Evolutionary conservation across 345 rosid species (phyloP).

Genomic region (Zanthoxylum bungeanum): DNA sequence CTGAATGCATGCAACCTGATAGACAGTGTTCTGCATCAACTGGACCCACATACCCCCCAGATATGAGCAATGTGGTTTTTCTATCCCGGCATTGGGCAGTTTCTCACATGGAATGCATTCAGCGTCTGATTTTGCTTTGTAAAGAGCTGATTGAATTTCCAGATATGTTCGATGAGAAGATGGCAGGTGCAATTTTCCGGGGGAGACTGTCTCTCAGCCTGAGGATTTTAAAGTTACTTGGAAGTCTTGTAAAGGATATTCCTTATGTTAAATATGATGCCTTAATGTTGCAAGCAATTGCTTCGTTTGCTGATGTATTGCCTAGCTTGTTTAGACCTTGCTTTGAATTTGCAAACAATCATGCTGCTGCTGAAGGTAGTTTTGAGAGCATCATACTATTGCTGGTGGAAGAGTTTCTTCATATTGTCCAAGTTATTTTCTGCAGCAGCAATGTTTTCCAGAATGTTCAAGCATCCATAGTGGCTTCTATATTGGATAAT

Average conservation of each 20-base stretch:
- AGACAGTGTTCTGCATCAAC: slow-evolving; percentile 39
- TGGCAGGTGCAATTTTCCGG: slow-evolving; percentile 41
- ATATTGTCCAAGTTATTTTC: slow-evolving; percentile 66
- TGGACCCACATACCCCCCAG: slow-evolving; percentile 39
- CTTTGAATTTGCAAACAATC: slow-evolving; percentile 59
- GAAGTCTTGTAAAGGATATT: slow-evolving; percentile 51
- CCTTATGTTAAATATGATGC: slow-evolving; percentile 61
- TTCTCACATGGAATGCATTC: slow-evolving; percentile 58
- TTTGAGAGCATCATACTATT: slow-evolving; percentile 64
- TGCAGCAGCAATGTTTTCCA: slow-evolving; percentile 52
- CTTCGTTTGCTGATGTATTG: slow-evolving; percentile 55
- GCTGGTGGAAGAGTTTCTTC: slow-evolving; percentile 81
- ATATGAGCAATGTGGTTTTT: slow-evolving; percentile 52
- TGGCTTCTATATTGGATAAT: slow-evolving; percentile 64
- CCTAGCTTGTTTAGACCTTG: slow-evolving; percentile 53
- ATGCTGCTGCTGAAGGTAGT: slow-evolving; percentile 59
- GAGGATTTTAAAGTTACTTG: slow-evolving; percentile 79
- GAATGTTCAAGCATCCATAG: slow-evolving; percentile 68
- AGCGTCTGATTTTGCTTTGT: slow-evolving; percentile 59
- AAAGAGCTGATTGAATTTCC: slow-evolving; percentile 57
- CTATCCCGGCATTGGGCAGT: slow-evolving; percentile 81
- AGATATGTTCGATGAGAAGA: slow-evolving; percentile 55
- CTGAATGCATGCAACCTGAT: slow-evolving; percentile 63
- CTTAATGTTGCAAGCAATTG: slow-evolving; percentile 62
- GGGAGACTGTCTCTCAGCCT: slow-evolving; percentile 59